Base-by-base conservation (phyloP, 2,329 filamentous ascomycete species). In the Cercospora sp. region DNA sequence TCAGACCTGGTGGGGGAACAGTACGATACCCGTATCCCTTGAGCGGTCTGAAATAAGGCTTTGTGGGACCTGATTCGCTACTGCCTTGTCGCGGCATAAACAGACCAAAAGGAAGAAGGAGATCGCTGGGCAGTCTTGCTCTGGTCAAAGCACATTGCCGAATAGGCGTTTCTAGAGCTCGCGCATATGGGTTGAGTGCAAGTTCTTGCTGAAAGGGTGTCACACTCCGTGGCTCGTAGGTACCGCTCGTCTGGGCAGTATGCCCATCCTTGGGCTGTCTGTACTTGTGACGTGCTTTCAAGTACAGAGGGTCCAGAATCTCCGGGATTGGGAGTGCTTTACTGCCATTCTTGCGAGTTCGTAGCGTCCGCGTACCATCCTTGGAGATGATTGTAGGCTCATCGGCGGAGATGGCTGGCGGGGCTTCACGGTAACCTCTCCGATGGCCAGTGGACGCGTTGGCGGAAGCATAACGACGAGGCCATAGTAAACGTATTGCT, bases 151-250 rank as follows among this genome's bases (percentile, higher is more conserved):
- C 74, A 73, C 89, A 91, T 66, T 77, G 73, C 64, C 91, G 87
- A 24, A 89, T 66, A 0, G 88, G 87, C 0, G 86, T 85, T 32
- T 86, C 86, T 24, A 93, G 84, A 6, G 88, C 86, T 55, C 84
- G 84, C 3, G 90, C 90, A 72, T 87, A 92, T 2, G 89, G 83
- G 71, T 91, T 93, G 43, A 83, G 82, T 32, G 80, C 81, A 1
- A 93, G 80, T 67, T 86, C 85, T 66, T 81, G 82, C 74, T 89
- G 87, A 68, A 92, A 86, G 2, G 83, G 79, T 2, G 81, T 80
- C 28, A 81, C 77, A 24, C 78, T 72, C 67, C 80, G 79, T 0
- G 77, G 73, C 66, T 82, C 83, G 53, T 78, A 82, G 69, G 80
- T 37, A 3, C 30, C 28, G n/a, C 16, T 30, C 12, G 21, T 1